Evolutionary conservation across 805 yeast genomes (phyloP).

Genomic region (Wickerhamiella cacticola): DNA sequence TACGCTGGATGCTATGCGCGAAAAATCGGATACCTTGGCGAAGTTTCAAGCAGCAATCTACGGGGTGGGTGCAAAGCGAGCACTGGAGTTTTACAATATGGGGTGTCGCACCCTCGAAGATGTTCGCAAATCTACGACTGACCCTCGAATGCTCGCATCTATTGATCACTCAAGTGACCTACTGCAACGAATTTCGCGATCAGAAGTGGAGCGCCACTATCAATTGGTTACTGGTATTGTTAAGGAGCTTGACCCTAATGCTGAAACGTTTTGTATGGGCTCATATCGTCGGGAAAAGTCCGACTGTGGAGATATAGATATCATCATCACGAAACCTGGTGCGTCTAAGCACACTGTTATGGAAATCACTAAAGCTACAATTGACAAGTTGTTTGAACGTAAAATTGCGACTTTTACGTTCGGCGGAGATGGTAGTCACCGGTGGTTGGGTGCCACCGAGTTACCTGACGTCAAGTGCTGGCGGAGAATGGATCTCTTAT

Average conservation of each 20-base stretch:
- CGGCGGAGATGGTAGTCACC: slow-evolving; percentile 20
- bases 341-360: slow-evolving; percentile 24
- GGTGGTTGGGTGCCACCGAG: slow-evolving; percentile 30
- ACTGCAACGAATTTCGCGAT: slow-evolving; percentile 35
- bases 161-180: slow-evolving; percentile 39
- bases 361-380: slow-evolving; percentile 16
- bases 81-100: slow-evolving; percentile 33
- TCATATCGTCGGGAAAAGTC: slow-evolving; percentile 40
- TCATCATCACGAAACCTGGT: slow-evolving; percentile 33
- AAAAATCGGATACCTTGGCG: slow-evolving; percentile 24
- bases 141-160: slow-evolving; percentile 31
- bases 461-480: slow-evolving; percentile 28
- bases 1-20: slow-evolving; percentile 20
- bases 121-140: slow-evolving; percentile 25
- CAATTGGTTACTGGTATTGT: slow-evolving; percentile 26
- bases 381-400: slow-evolving; percentile 22
- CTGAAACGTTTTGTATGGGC: slow-evolving; percentile 36
- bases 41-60: slow-evolving; percentile 32
- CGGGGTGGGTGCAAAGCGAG: slow-evolving; percentile 39
- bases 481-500: slow-evolving; percentile 43
- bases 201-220: slow-evolving; percentile 35
- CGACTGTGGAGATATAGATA: slow-evolving; percentile 43
- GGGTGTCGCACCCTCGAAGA: slow-evolving; percentile 35
- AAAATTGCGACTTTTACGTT: slow-evolving; percentile 32
- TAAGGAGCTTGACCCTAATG: slow-evolving; percentile 28